Evolutionary conservation across 2,329 filamentous ascomycete genomes (phyloP).

Genomic region (Penicillium brevicompactum): DNA sequence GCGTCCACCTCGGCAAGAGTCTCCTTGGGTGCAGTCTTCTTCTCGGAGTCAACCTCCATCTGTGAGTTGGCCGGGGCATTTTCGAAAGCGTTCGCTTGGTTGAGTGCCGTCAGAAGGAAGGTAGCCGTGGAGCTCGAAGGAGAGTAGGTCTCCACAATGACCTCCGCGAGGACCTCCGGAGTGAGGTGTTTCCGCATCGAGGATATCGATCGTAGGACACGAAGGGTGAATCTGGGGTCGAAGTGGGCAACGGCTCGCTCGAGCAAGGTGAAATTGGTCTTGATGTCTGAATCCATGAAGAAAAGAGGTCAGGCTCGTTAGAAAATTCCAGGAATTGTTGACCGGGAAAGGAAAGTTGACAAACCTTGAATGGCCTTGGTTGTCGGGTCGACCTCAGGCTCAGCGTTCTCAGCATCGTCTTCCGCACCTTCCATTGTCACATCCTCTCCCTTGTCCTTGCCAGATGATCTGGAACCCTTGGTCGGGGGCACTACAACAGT

Average conservation of each 20-base stretch:
- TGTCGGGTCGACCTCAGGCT: slow-evolving; percentile 47
- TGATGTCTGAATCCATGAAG: slow-evolving; percentile 70
- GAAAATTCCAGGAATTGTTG: background rate
- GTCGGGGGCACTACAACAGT: slow-evolving; percentile 76
- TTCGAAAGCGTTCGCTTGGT: slow-evolving; percentile 66
- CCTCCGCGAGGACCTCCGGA: slow-evolving; percentile 76
- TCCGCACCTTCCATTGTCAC: slow-evolving; percentile 67
- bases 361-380: slow-evolving; percentile 54
- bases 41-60: slow-evolving; percentile 75
- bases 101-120: slow-evolving; percentile 70
- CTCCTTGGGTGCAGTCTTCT: slow-evolving; percentile 68
- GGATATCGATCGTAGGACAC: slow-evolving; percentile 92
- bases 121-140: slow-evolving; percentile 67
- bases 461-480: slow-evolving; percentile 64
- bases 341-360: background rate
- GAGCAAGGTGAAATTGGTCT: slow-evolving; percentile 86
- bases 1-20: slow-evolving; percentile 83
- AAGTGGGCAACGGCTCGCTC: slow-evolving; percentile 91
- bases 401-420: slow-evolving; percentile 47
- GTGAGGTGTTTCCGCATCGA: slow-evolving; percentile 90
- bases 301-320: background rate
- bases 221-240: slow-evolving; percentile 90
- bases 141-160: slow-evolving; percentile 79
- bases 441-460: slow-evolving; percentile 68
- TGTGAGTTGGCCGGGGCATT: slow-evolving; percentile 60